phyloP scores from a whole-genome alignment of 1,284 basidiomycete species.

The Rhodotorula sp. region DNA sequence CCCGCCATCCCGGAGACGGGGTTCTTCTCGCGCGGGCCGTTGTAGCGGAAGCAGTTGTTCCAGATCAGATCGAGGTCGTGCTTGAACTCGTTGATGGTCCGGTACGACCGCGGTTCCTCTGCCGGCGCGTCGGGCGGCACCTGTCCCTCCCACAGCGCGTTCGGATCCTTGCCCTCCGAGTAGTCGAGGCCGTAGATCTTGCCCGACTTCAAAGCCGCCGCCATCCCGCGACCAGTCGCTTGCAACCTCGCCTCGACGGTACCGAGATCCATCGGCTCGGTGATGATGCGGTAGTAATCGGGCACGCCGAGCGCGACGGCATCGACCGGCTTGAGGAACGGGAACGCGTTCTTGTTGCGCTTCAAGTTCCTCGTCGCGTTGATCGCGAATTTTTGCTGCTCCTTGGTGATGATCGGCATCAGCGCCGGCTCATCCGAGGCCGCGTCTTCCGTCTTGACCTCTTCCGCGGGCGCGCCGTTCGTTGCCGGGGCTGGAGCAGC shows the following conservation, averaged over 20 bases:
- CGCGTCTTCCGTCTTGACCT: constrained; percentile 3
- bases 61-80: constrained; percentile 82
- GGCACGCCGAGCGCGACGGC: constrained; percentile 84
- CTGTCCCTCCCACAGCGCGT: constrained; percentile 54
- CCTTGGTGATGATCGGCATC: constrained; percentile 41
- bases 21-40: constrained; percentile 74
- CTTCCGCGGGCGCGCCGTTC: background rate
- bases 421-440: constrained; percentile 15
- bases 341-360: constrained; percentile 76
- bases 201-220: constrained; percentile 24
- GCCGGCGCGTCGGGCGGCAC: constrained; percentile 48
- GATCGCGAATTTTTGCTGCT: constrained; percentile 77
- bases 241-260: constrained; percentile 85
- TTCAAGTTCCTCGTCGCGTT: constrained; percentile 79
- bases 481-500: background rate
- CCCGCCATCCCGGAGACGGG: constrained; percentile 73
- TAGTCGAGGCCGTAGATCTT: constrained; percentile 39
- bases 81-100: constrained; percentile 69
- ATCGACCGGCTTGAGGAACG: constrained; percentile 88
- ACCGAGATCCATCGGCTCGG: constrained; percentile 90
- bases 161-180: constrained; percentile 60
- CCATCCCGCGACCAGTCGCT: constrained; percentile 49
- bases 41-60: constrained; percentile 85
- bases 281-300: constrained; percentile 84
- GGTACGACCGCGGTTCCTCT: constrained; percentile 50